Evolutionary conservation across 495 filamentous ascomycete genomes (phyloP), one percentile per base, ranked within the genome.

Genomic region (Tuber calosporum): DNA sequence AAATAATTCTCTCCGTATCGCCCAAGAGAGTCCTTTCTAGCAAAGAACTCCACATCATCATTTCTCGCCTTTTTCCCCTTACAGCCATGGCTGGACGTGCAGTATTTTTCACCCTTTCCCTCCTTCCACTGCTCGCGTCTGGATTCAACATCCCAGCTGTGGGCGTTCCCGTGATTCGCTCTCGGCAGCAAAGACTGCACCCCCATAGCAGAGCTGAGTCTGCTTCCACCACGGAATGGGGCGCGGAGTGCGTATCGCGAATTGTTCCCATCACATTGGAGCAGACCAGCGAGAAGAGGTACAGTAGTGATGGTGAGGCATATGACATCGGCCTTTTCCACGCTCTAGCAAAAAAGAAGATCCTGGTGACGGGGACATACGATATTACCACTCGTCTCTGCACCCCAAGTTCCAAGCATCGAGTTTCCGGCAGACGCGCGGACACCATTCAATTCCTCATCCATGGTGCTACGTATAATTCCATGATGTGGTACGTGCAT

Each of bases 391-490:
- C 66, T 40, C 38, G 68, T 41, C 68, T 74, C 66, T 67, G 69
- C 38, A 45, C 40, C 13, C 53, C 67, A 38, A 34, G 53, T 13
- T 38, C 34, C 40, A 34, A 45, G 41, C 67, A 69, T 45, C 67
- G 20, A 6, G 39, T 73, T 73, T 39, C 67, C n/a, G 67, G 68
- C 17, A 48, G 73, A 45, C 73, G 68, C 19, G 67, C 71, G 8
- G 73, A 80, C 43, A 79, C 72, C 37, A 78, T 80, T 26, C 74
- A 80, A 48, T 67, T 80, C 15, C 74, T 80, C 19, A 34, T 75
- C 34, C 78, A 80, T 69, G 72, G 74, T 6, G 74, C 70, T 39
- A 71, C 68, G 15, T 75, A 73, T 43, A 80, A 77, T 67, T 74
- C 73, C 40, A 62, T 69, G 13, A 75, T 80, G 72, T 80, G 74